Percentiles rank a stretch among this genome's conserved stretches.
Conservation (phyloP, 768 basidiomycete species). For the Mycena pura region DNA sequence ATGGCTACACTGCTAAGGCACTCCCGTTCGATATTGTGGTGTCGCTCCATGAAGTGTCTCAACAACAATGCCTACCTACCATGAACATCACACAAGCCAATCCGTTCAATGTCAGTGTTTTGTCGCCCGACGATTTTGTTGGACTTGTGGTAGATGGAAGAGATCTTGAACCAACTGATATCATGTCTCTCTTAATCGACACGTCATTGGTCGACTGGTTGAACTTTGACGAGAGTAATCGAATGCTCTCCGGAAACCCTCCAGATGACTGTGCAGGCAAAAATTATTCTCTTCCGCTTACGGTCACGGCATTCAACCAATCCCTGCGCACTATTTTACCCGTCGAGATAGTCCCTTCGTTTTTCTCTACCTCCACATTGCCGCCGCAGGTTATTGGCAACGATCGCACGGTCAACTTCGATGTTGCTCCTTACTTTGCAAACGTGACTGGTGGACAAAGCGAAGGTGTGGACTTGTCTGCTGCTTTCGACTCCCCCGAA, state of each 20-base stretch:
- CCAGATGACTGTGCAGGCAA: constrained; percentile 47
- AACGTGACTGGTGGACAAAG: constrained; percentile 49
- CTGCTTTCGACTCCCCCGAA: constrained; percentile 58
- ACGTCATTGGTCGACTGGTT: constrained; percentile 66
- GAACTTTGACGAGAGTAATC: constrained; percentile 59
- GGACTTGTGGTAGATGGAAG: constrained; percentile 70
- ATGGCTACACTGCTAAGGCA: constrained; percentile 69
- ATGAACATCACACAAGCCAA: constrained; percentile 74
- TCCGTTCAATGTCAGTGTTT: constrained; percentile 57
- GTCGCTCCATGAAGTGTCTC: constrained; percentile 71
- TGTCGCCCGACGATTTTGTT: constrained; percentile 63
- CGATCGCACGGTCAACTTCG: constrained; percentile 57
- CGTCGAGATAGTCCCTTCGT: constrained; percentile 73
- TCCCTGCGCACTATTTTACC: constrained; percentile 66
- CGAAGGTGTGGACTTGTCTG: constrained; percentile 59
- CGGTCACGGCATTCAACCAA: constrained; percentile 73
- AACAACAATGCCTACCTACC: constrained; percentile 55
- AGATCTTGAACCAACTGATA: constrained; percentile 62
- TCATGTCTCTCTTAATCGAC: constrained; percentile 65
- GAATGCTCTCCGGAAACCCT: constrained; percentile 71
- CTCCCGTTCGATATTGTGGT: constrained; percentile 72
- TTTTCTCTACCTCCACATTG: constrained; percentile 65
- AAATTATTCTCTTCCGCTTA: constrained; percentile 59
- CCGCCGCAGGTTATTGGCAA: constrained; percentile 62
- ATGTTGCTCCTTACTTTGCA: constrained; percentile 62